Evolutionary conservation across 768 basidiomycete species (phyloP).

Genomic region (Saitozyma podzolica): DNA sequence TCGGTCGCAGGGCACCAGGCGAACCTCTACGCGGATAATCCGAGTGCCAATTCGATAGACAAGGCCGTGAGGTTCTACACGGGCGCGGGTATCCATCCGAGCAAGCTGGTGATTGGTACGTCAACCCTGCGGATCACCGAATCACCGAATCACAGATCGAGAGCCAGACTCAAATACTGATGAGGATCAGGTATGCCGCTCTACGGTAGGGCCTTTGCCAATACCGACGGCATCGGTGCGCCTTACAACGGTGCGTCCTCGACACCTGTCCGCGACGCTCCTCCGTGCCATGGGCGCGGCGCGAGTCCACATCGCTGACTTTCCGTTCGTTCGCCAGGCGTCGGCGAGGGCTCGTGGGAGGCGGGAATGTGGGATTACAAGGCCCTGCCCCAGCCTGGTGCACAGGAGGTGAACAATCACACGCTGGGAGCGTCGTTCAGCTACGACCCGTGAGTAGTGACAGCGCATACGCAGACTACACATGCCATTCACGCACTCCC

Average conservation of each 20-base stretch:
- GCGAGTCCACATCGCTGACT: conserved; percentile 1
- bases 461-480: neutral
- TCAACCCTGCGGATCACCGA: neutral
- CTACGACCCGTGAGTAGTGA: conserved; percentile 63
- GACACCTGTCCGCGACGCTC: neutral
- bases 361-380: conserved; percentile 81
- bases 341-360: conserved; percentile 90
- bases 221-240: conserved; percentile 76
- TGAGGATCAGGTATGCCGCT: conserved; percentile 67
- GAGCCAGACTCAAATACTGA: neutral
- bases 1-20: conserved; percentile 72
- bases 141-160: neutral
- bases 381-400: conserved; percentile 73
- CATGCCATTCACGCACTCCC: too few relatives aligned
- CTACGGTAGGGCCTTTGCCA: conserved; percentile 87
- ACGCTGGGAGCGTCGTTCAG: conserved; percentile 74
- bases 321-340: conserved; percentile 16
- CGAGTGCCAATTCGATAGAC: conserved; percentile 62
- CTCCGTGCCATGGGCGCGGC: too few relatives aligned
- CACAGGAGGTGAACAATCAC: conserved; percentile 67
- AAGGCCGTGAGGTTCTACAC: conserved; percentile 71
- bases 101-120: conserved; percentile 77
- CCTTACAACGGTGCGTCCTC: conserved; percentile 65
- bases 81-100: conserved; percentile 66
- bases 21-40: conserved; percentile 68